Evolutionary conservation across 202 grass and related monocot species (phyloP).

Genomic region (Hordeum pubiflorum): DNA sequence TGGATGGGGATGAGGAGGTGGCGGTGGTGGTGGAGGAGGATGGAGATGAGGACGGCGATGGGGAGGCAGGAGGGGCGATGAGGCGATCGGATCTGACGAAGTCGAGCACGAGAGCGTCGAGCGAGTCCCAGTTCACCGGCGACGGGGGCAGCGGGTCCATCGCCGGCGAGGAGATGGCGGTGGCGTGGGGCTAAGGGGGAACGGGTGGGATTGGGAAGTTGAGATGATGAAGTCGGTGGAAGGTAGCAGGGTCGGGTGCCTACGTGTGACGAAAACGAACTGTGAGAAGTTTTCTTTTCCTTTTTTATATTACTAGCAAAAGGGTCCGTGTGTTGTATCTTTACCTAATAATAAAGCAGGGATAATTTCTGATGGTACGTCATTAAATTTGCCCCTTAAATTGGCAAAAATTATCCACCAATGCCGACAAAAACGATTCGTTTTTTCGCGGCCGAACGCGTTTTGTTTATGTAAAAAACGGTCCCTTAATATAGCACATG

Average conservation of each 20-base stretch:
- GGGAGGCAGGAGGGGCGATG: conserved; percentile 28
- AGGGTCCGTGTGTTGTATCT: too few species aligned
- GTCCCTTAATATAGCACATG: too few species aligned
- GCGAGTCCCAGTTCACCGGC: conserved; percentile 83
- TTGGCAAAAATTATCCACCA: too few species aligned
- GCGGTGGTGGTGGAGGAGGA: conserved; percentile 38
- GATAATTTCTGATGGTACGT: too few species aligned
- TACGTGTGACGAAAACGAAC: conserved; percentile 15
- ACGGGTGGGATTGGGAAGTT: neutral
- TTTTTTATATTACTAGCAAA: too few species aligned
- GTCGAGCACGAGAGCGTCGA: conserved; percentile 74
- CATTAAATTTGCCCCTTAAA: too few species aligned
- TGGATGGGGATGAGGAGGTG: conserved; percentile 27
- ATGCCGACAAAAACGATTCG: too few species aligned
- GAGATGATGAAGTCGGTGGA: conserved; percentile 26
- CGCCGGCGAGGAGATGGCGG: conserved; percentile 15
- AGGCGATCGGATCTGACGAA: conserved; percentile 83
- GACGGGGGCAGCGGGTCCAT: conserved; percentile 30
- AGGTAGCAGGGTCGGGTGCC: neutral
- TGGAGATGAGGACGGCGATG: conserved; percentile 45
- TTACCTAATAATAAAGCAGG: too few species aligned
- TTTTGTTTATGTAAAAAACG: too few species aligned
- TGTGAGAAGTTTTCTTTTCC: neutral
- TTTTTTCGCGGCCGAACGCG: too few species aligned
- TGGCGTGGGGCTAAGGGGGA: neutral